A percentile compares a stretch with the other conserved stretches of the same genome.
phyloP scores from a whole-genome alignment of 495 filamentous ascomycete genomes.

The Aspergillus homomorphus region DNA sequence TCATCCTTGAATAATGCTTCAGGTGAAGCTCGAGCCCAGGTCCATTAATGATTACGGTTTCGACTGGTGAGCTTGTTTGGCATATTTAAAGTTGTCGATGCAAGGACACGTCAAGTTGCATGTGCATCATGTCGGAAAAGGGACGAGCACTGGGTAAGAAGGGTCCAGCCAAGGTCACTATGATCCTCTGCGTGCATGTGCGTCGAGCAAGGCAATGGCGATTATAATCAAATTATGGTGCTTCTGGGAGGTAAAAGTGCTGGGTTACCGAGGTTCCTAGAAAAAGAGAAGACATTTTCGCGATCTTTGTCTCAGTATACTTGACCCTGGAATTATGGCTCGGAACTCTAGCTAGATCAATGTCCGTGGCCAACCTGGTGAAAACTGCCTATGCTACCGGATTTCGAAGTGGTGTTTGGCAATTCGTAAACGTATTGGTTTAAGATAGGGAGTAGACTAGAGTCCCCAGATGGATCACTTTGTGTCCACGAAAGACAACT shows the following conservation, averaged over 20 bases:
- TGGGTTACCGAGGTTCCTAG: not conserved
- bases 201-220: not conserved
- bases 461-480: not conserved
- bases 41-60: not conserved
- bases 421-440: not conserved
- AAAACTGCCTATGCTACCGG: not conserved
- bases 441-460: not conserved
- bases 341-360: not conserved
- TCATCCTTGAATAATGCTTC: not conserved
- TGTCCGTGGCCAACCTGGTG: not conserved
- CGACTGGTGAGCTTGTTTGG: not conserved
- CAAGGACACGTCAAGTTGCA: slow-evolving; percentile 5
- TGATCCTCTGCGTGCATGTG: not conserved
- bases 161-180: not conserved
- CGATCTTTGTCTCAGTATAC: not conserved
- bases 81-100: not conserved
- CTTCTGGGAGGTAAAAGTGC: not conserved
- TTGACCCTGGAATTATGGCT: not conserved
- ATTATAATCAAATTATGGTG: not conserved
- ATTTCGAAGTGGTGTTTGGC: not conserved
- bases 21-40: not conserved
- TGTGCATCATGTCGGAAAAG: not conserved
- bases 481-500: not conserved
- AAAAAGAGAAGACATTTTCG: not conserved
- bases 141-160: not conserved